Base-by-base conservation (phyloP, 108 stramenopile genomes). In the Nitzschia sp. region DNA sequence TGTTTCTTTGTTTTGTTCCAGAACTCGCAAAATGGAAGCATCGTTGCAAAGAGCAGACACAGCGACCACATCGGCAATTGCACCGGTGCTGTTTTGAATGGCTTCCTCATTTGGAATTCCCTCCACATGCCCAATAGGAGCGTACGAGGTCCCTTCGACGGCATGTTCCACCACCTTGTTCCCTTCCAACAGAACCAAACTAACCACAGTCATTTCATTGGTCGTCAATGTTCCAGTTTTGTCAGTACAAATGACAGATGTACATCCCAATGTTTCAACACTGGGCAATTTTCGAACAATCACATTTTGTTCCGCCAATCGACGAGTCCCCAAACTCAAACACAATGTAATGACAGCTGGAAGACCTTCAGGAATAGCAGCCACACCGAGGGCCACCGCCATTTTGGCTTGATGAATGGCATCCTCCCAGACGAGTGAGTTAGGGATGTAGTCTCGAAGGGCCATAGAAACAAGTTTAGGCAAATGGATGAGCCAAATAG, bases 151-250 rank as follows among this genome's bases (percentile, higher is more conserved):
- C 21, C 91, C 91, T 40, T 84, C 79, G 37, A 93, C 66, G 14
- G 17, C 3, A 57, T 90, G 88, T 70, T 93, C 91, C 43, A 75
- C 70, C 12, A 89, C 29, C 8, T 63, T 68, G 17, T 24, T 29
- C 0, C 71, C 46, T 69, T 90, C 88, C 44, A 93, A 51, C 43
- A 84, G 37, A n/a, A 85, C 79, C 66, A 89, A 52, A 19, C 77
- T 85, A n/a, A 86, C 91, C 15, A 87, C 97, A n/a, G 98, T 97
- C 98, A 98, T 98, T 76, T 94, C 88, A 81, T 97, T 97, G 46
- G 95, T 93, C 1, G 98, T 99, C 5, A 99, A 77, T 12, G 98
- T 99, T 34, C 98, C 98, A 8, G 98, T 99, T 75, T 99, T 98
- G 83, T 99, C 98, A 14, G 91, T 91, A 75, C 95, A 97, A 63